These are phyloP conservation scores for Cylindrodendrum hubeiense DNA, from an alignment of 2,329 filamentous ascomycete genomes.

Conservation along the genomic window DNA sequence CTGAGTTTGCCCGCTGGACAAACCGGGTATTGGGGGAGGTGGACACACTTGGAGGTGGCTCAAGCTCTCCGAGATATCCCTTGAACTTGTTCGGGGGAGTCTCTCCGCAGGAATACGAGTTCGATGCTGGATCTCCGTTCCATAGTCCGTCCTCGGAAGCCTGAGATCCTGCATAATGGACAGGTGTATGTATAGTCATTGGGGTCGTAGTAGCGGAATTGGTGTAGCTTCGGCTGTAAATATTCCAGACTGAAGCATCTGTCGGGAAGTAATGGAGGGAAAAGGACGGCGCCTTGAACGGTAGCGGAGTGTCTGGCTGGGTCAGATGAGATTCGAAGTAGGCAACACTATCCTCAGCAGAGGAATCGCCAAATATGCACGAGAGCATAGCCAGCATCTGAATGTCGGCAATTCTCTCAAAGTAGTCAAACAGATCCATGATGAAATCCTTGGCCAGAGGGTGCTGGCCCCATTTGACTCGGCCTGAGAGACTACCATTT, in stretches of 20 bases:
- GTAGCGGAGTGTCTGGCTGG: conserved; percentile 71
- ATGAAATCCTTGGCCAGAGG: conserved; percentile 74
- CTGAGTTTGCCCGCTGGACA: conserved; percentile 66
- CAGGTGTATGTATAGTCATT: conserved; percentile 68
- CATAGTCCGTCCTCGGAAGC: conserved; percentile 68
- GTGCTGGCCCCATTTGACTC: conserved; percentile 77
- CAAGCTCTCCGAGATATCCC: conserved; percentile 59
- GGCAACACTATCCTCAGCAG: conserved; percentile 66
- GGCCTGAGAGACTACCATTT: conserved; percentile 60
- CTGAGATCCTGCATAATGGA: conserved; percentile 66
- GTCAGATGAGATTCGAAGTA: conserved; percentile 69
- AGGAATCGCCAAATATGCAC: conserved; percentile 75
- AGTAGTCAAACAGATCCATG: conserved; percentile 72
- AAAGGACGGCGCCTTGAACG: conserved; percentile 75
- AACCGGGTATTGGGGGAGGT: conserved; percentile 69
- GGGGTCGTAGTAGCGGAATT: conserved; percentile 70
- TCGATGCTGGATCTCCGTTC: conserved; percentile 65
- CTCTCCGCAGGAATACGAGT: conserved; percentile 72
- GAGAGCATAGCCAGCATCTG: conserved; percentile 81
- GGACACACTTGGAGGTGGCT: conserved; percentile 66
- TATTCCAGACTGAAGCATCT: conserved; percentile 66
- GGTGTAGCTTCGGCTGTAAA: conserved; percentile 63
- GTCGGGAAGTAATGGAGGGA: conserved; percentile 76
- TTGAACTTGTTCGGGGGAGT: conserved; percentile 67
- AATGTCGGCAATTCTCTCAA: conserved; percentile 71